These are phyloP conservation scores for Annulohypoxylon stygium DNA, from an alignment of 495 filamentous ascomycete genomes.

Conservation along the genomic window DNA sequence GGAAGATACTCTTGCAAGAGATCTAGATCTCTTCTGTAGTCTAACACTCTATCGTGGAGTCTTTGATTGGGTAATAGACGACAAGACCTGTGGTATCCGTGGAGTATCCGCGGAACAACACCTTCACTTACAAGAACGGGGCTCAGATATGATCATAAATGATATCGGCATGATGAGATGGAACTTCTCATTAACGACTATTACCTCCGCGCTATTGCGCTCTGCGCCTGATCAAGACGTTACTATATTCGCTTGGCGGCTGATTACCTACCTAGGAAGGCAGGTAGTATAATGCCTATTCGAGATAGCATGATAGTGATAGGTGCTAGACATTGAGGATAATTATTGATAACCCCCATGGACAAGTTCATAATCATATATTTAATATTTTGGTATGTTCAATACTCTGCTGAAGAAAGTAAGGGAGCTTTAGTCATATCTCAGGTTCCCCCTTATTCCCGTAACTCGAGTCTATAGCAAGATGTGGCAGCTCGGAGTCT, in stretches of 20 bases:
- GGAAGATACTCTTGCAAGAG: background rate
- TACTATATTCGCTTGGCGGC: constrained; percentile 26
- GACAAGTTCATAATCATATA: background rate
- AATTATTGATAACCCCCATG: background rate
- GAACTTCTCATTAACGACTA: background rate
- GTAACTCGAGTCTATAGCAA: background rate
- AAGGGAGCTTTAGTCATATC: background rate
- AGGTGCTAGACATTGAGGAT: background rate
- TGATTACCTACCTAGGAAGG: constrained; percentile 25
- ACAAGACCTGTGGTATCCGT: background rate
- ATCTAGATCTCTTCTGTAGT: background rate
- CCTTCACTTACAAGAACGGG: background rate
- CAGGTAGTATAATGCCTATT: background rate
- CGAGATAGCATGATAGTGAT: background rate
- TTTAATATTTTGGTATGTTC: background rate
- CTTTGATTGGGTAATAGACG: constrained; percentile 6
- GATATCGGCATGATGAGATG: background rate
- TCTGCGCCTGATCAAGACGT: background rate
- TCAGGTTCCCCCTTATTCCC: background rate
- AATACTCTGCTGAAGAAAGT: background rate
- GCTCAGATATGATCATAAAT: background rate
- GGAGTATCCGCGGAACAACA: background rate
- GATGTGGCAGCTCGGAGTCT: constrained; percentile 25
- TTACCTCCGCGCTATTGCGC: too few species aligned
- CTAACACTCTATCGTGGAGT: background rate